Evolutionary conservation across 208 protist species (phyloP), one percentile per base, ranked within the genome.

Genomic region (Plasmodiophora brassicae): DNA sequence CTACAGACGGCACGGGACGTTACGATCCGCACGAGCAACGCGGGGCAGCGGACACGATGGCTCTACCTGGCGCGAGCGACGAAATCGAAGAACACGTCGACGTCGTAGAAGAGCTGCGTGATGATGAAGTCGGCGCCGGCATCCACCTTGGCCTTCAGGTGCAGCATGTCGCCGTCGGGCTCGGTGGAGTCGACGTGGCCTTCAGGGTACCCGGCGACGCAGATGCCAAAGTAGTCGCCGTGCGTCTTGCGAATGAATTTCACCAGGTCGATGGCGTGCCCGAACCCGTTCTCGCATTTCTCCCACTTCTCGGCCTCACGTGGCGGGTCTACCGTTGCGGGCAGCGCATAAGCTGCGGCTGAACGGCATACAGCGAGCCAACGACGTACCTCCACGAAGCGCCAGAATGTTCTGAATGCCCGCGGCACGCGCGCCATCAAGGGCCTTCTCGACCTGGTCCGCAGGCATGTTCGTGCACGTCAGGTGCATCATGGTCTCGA

Each of bases 31-130:
- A 0, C 35, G 54, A 0, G 0, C 1, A 14, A 32, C 10, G 36
- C 28, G 1, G 28, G 54, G n/a, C 28, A 25, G 54, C 5, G 84
- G 22, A 35, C 46, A 41, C 44, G 28, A 45, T 0, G 39, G 1
- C 43, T 1, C 0, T 14, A 0, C 44, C 84, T 8, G 14, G 84
- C 38, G 22, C 35, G 5, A 1, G 0, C 1, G 35, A 96, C 93
- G 88, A 97, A 99, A 20, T 94, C 88, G 43, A 96, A 91, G 90
- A 98, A 98, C 22, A 95, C 85, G 65, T 94, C 83, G 5, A 93
- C 90, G 84, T 98, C 96, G 90, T 98, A 98, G 88, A 99, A 98
- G 14, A 98, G 91, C 92, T 98, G 97, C 1, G 97, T 98, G 88
- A 99, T 95, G 91, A 99, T 95, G 50, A 97, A 65, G 88, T 96